Percentiles rank a stretch among this genome's conserved stretches.
Conservation (phyloP, 805 yeast genomes). For the Teunomyces funiuensis region DNA sequence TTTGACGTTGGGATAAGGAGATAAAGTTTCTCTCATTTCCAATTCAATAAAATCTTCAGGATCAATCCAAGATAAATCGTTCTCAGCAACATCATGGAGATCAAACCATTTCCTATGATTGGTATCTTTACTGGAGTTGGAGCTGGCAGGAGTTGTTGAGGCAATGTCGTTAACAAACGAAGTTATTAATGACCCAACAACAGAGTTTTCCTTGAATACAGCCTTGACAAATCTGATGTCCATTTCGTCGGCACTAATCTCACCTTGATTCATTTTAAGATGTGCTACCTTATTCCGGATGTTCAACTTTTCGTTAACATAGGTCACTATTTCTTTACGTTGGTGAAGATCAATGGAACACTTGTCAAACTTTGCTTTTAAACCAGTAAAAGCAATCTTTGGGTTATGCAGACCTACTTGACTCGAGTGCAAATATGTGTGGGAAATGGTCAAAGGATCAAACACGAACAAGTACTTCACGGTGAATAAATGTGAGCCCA, state of each 20-base stretch:
- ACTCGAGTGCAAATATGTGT: conserved; percentile 32
- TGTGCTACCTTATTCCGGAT: conserved; percentile 42
- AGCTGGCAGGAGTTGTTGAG: not conserved
- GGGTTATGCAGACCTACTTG: conserved; percentile 21
- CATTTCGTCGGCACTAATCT: conserved; percentile 64
- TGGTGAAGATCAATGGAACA: conserved; percentile 43
- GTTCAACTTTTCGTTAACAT: conserved; percentile 38
- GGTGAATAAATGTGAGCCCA: conserved; percentile 41
- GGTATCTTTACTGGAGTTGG: conserved; percentile 2
- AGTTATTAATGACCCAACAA: conserved; percentile 22
- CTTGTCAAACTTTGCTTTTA: conserved; percentile 34
- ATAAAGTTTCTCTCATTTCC: conserved; percentile 46
- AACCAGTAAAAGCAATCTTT: conserved; percentile 36
- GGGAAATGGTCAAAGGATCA: conserved; percentile 41
- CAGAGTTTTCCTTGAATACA: conserved; percentile 55
- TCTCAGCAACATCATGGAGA: conserved; percentile 24
- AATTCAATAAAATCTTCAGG: conserved; percentile 73
- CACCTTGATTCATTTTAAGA: conserved; percentile 64
- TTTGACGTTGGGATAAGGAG: conserved; percentile 43
- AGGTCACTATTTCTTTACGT: conserved; percentile 34
- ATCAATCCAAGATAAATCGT: conserved; percentile 63
- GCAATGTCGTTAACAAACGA: conserved; percentile 4
- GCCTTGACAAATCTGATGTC: conserved; percentile 71
- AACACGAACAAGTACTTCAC: conserved; percentile 41
- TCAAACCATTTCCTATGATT: conserved; percentile 19